Percentiles rank a stretch among this genome's conserved stretches.
Conservation (phyloP, 129 eudicot genomes). For the Heracleum sosnowskyi region DNA sequence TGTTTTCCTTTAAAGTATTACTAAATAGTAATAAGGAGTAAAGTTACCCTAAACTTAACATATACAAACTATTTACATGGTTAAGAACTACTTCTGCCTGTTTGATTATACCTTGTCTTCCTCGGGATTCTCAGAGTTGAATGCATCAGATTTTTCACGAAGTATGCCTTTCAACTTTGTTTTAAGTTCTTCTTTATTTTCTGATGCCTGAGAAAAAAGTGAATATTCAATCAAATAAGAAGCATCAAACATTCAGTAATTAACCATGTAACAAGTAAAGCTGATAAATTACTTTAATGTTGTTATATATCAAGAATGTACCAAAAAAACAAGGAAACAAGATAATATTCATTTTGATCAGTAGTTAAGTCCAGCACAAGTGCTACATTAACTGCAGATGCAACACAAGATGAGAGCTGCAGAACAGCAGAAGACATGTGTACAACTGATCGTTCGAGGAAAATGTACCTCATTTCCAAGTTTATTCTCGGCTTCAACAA, state of each 20-base stretch:
- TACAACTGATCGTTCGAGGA: background rate
- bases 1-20: background rate
- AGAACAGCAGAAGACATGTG: background rate
- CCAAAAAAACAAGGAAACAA: background rate
- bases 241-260: background rate
- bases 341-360: background rate
- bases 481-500: constrained; percentile 77
- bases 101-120: constrained; percentile 72
- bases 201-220: constrained; percentile 35
- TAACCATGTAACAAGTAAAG: background rate
- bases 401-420: background rate
- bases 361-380: background rate
- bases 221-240: background rate
- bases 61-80: background rate
- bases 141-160: constrained; percentile 82
- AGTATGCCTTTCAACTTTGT: constrained; percentile 69
- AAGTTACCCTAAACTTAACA: background rate
- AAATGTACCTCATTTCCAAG: constrained; percentile 73
- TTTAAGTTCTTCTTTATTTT: constrained; percentile 90
- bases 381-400: background rate
- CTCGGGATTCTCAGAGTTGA: constrained; percentile 60
- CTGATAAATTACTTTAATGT: background rate
- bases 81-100: background rate
- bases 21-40: background rate
- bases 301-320: background rate